Conservation (phyloP, 495 filamentous ascomycete genomes). For the Penicillium macrosclerotiorum region DNA sequence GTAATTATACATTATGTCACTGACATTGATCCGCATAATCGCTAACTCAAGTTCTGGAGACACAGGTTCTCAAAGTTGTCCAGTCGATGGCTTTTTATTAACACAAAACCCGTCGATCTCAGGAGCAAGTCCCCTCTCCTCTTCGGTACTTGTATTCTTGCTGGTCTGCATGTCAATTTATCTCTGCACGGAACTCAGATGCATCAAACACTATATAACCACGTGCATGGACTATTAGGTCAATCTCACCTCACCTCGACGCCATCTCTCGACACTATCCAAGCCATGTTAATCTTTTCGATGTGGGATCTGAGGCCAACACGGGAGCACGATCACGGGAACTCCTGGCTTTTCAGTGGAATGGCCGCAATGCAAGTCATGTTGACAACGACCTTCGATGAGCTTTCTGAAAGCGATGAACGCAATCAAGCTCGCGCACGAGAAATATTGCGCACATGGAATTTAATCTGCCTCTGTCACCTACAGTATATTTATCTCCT, state of each 20-base stretch:
- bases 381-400: constrained; percentile 13
- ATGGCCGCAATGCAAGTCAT: constrained; percentile 16
- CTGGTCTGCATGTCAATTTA: constrained; percentile 13
- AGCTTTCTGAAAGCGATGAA: background rate
- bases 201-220: constrained; percentile 13
- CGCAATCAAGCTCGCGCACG: constrained; percentile 1
- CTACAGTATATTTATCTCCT: constrained; percentile 12
- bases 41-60: background rate
- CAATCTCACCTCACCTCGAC: constrained; percentile 9
- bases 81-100: constrained; percentile 22
- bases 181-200: constrained; percentile 12
- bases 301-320: constrained; percentile 22
- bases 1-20: background rate
- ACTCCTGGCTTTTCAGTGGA: constrained; percentile 19
- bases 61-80: constrained; percentile 17
- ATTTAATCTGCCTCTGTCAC: constrained; percentile 19
- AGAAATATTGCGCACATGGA: constrained; percentile 17
- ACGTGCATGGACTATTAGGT: constrained; percentile 13
- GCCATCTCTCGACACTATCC: constrained; percentile 14
- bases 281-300: constrained; percentile 17
- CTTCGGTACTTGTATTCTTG: constrained; percentile 17
- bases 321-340: constrained; percentile 15
- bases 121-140: constrained; percentile 12
- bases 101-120: constrained; percentile 6
- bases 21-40: too few species aligned